Base-by-base conservation (phyloP, 768 basidiomycete genomes). In the Trametes maxima region DNA sequence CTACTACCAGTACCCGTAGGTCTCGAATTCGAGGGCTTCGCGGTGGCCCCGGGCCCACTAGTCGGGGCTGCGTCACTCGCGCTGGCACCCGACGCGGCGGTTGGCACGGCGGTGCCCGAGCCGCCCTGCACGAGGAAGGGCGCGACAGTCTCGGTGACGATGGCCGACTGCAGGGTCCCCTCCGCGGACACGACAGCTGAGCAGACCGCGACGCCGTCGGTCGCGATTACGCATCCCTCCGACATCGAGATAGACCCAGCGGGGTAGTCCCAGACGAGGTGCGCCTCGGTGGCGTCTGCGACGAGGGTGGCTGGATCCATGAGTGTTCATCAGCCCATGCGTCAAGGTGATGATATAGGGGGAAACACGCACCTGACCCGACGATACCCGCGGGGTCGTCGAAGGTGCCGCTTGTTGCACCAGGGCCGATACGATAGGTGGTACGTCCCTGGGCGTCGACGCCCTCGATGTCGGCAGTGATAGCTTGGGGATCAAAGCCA, bases 401-500 rank as follows among this genome's bases (percentile, higher is more conserved):
- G 37, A 66, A 67, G 6, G 72, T 70, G 35, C 75, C 75, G 21
- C 75, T 79, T 10, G 72, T 59, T 28, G 67, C 55, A 0, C 77
- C 81, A 40, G 76, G 72, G 5, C 74, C 66, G 46, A 81, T 56
- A 19, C 65, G 69, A 70, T 75, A 82, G 17, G 81, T 81, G 14
- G 81, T 81, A 46, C 71, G 68, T 19, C 79, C 78, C 58, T 77
- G 69, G 14, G 67, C 46, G 6, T 76, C 80, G 17, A 78, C 76
- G 11, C 80, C 80, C n/a, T 80, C 42, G 40, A 74, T 68, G 61
- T 75, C 72, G 44, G 76, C 80, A 53, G 78, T 76, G 43, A 81
- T 61, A 10, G 78, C 77, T 67, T 78, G 78, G 17, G 76, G 74
- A 57, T 82, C 77, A 54, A 80, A 79, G 33, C 75, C 79, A 0